Base-by-base conservation (phyloP, 345 rosid genomes). In the Citrus inodora region DNA sequence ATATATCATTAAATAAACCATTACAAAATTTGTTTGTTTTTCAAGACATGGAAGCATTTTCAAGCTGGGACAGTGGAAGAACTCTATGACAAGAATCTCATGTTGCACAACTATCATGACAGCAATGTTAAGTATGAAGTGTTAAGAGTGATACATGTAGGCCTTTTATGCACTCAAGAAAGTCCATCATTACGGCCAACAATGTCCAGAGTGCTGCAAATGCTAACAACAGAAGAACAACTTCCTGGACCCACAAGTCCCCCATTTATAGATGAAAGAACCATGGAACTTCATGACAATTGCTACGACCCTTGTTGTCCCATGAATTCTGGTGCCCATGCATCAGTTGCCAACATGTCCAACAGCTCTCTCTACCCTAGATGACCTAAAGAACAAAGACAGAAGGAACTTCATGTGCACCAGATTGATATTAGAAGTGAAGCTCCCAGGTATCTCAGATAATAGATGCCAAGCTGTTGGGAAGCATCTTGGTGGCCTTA, bases 121-220 rank as follows among this genome's bases (percentile, higher is more conserved):
- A 48, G 74, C 82, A 80, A 79, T 62, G 82, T 86, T 51, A 89
- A 86, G 82, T 82, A 83, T 60, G 97, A 93, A 67, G 83, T 89
- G 62, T 48, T n/a, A 19, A 88, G 98, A 42, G 94, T 85, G 73
- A 78, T 94, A 77, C 97, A 92, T 22, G 83, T 94, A 76, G 98
- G 91, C 66, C 91, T 96, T 28, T 81, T 91, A 74, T 96, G 99
- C 82, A 80, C 92, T 38, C 99, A 95, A 86, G 99, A 92, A 73
- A 83, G 59, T 65, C 87, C 97, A 19, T 80, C 91, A 21, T 85
- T 92, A 75, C 80, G 97, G 67, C 98, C 98, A 64, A 64, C 94
- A 51, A 93, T 95, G 97, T 90, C 94, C 3, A 91, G 86, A 85
- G 90, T 80, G 66, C 85, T 93, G 73, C 89, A 88, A 77, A 90